These are phyloP conservation scores for Leccinum pachyderme DNA, from an alignment of 1,284 basidiomycete species.

Conservation along the genomic window DNA sequence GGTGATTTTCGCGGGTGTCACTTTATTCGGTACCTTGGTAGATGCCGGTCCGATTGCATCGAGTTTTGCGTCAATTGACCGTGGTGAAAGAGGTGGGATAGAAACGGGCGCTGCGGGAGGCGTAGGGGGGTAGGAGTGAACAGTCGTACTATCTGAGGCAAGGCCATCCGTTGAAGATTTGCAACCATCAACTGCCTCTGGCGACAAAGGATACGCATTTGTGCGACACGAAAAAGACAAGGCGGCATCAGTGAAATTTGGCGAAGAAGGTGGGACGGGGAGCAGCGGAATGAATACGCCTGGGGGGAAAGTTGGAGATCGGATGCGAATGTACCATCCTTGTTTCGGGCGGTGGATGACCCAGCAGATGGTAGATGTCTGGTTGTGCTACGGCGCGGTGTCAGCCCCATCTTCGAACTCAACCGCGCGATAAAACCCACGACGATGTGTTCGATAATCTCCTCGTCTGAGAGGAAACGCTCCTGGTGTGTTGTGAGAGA, in stretches of 20 bases:
- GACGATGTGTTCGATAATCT: slow-evolving; percentile 71
- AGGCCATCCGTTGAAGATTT: slow-evolving; percentile 35
- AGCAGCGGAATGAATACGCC: slow-evolving; percentile 62
- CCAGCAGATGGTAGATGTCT: slow-evolving; percentile 64
- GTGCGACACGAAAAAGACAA: slow-evolving; percentile 64
- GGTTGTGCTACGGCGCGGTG: slow-evolving; percentile 50
- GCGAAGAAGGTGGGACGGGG: slow-evolving; percentile 54
- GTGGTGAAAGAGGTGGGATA: slow-evolving; percentile 46
- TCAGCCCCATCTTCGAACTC: not conserved
- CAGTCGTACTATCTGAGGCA: slow-evolving; percentile 35
- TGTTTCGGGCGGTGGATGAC: slow-evolving; percentile 70
- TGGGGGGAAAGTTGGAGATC: slow-evolving; percentile 62
- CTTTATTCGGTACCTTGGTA: slow-evolving; percentile 8
- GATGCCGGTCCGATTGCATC: slow-evolving; percentile 27
- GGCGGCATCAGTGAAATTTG: slow-evolving; percentile 58
- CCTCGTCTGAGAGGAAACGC: slow-evolving; percentile 66
- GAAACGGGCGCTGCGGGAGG: slow-evolving; percentile 42
- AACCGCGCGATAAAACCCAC: slow-evolving; percentile 41
- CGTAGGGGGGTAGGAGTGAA: slow-evolving; percentile 70
- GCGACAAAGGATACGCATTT: slow-evolving; percentile 35
- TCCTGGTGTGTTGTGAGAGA: slow-evolving; percentile 46
- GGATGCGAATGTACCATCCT: slow-evolving; percentile 77
- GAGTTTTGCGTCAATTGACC: slow-evolving; percentile 41
- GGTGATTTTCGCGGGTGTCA: slow-evolving; percentile 40
- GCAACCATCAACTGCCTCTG: slow-evolving; percentile 3